Percentiles rank a stretch among this genome's conserved stretches.
These are phyloP conservation scores for Claviceps sp. DNA, from an alignment of 2,329 filamentous ascomycete genomes.

Conservation along the genomic window DNA sequence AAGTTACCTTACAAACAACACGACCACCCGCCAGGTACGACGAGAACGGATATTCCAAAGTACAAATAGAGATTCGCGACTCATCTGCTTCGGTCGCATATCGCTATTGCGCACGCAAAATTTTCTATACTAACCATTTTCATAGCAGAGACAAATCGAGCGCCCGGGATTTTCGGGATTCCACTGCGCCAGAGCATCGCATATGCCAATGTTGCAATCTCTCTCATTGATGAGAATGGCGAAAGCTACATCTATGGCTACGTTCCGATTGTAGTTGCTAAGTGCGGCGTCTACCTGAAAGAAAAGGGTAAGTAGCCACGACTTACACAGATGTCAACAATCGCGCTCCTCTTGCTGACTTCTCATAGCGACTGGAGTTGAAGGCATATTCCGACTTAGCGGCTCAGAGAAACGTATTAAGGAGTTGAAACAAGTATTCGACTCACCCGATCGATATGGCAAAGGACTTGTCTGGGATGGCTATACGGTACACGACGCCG, in stretches of 20 bases:
- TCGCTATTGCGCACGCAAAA: neutral
- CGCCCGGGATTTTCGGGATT: constrained; percentile 82
- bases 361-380: constrained; percentile 68
- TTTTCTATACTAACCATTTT: neutral
- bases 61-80: too few species aligned
- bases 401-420: constrained; percentile 98
- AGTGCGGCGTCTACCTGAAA: constrained; percentile 93
- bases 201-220: constrained; percentile 97
- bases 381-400: constrained; percentile 91
- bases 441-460: constrained; percentile 88
- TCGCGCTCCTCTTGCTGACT: constrained; percentile 10
- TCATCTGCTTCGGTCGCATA: neutral
- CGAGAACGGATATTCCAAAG: neutral
- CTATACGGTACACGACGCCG: constrained; percentile 95
- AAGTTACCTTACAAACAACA: constrained; percentile 52
- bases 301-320: constrained; percentile 65
- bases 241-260: constrained; percentile 98
- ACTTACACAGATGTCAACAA: neutral
- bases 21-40: constrained; percentile 38
- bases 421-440: constrained; percentile 81
- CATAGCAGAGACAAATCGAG: constrained; percentile 27
- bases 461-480: constrained; percentile 96
- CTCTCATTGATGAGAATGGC: constrained; percentile 80
- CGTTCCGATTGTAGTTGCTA: constrained; percentile 94
- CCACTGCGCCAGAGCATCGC: constrained; percentile 88